phyloP scores from a whole-genome alignment of 208 protist species.

The Trichomonas tenax region DNA sequence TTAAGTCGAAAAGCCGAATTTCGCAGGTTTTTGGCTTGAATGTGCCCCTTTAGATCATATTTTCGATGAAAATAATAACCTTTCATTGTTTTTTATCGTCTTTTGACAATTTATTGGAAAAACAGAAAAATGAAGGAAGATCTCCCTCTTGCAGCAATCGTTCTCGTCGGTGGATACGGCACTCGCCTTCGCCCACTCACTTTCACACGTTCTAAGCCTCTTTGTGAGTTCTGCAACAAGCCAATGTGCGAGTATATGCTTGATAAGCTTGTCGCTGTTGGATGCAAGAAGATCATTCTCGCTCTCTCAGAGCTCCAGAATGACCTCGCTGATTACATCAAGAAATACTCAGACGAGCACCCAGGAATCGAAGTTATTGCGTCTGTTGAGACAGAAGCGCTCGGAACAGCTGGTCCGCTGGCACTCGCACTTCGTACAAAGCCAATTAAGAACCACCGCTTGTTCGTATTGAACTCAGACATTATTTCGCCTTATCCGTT shows the following conservation, averaged over 20 bases:
- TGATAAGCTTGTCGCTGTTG: slow-evolving; percentile 62
- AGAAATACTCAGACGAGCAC: slow-evolving; percentile 43
- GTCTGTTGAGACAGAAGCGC: slow-evolving; percentile 72
- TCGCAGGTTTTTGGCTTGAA: no score
- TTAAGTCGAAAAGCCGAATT: no score
- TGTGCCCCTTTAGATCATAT: no score
- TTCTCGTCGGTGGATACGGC: slow-evolving; percentile 66
- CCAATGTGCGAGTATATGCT: slow-evolving; percentile 89
- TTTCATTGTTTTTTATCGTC: no score
- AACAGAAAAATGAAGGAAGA: neutral
- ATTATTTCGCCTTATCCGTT: slow-evolving; percentile 83
- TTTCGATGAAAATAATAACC: no score
- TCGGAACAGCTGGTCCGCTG: slow-evolving; percentile 89
- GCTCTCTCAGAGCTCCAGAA: slow-evolving; percentile 84
- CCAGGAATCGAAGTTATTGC: slow-evolving; percentile 74
- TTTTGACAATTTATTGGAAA: no score
- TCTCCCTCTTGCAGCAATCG: slow-evolving; percentile 16
- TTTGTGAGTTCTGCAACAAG: slow-evolving; percentile 89
- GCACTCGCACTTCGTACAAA: slow-evolving; percentile 70
- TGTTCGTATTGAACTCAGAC: slow-evolving; percentile 94
- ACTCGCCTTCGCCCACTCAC: slow-evolving; percentile 82
- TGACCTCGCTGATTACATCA: slow-evolving; percentile 68
- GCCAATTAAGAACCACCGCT: slow-evolving; percentile 62
- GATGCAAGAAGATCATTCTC: slow-evolving; percentile 74
- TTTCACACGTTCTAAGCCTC: slow-evolving; percentile 78